Percentiles rank a stretch among this genome's conserved stretches.
Evolutionary conservation across 176 grass and related monocot genomes (phyloP).

Genomic region (Carex cristatella): DNA sequence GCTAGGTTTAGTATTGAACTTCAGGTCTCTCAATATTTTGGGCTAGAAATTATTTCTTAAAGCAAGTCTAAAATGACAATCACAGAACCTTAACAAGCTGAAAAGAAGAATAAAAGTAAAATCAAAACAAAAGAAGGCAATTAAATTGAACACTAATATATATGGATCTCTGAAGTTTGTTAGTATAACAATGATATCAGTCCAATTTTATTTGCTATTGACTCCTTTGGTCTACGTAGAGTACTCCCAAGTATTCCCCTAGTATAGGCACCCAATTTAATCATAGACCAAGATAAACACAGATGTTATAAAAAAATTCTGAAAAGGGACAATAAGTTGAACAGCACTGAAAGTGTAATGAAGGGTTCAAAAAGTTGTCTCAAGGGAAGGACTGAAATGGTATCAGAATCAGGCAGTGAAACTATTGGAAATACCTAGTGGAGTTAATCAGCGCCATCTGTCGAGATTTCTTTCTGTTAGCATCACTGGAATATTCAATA

Average conservation of each 20-base stretch:
- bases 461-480: not conserved
- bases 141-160: not conserved
- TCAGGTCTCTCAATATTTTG: not conserved
- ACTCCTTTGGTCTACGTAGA: not conserved
- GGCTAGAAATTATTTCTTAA: not conserved
- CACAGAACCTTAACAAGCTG: not conserved
- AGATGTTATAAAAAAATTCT: not conserved
- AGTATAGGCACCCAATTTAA: not conserved
- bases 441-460: conserved; percentile 1
- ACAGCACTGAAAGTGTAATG: not conserved
- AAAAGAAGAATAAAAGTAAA: not conserved
- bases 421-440: not conserved
- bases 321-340: not conserved
- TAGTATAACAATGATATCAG: not conserved
- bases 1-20: not conserved
- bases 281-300: not conserved
- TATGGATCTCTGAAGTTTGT: not conserved
- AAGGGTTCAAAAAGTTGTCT: not conserved
- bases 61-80: not conserved
- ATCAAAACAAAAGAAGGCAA: not conserved
- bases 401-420: not conserved
- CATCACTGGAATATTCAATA: not conserved
- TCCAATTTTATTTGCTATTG: not conserved
- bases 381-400: not conserved
- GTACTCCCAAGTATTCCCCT: not conserved